These are phyloP conservation scores for Avena eriantha DNA, from an alignment of 176 grass and related monocot species.

Conservation along the genomic window DNA sequence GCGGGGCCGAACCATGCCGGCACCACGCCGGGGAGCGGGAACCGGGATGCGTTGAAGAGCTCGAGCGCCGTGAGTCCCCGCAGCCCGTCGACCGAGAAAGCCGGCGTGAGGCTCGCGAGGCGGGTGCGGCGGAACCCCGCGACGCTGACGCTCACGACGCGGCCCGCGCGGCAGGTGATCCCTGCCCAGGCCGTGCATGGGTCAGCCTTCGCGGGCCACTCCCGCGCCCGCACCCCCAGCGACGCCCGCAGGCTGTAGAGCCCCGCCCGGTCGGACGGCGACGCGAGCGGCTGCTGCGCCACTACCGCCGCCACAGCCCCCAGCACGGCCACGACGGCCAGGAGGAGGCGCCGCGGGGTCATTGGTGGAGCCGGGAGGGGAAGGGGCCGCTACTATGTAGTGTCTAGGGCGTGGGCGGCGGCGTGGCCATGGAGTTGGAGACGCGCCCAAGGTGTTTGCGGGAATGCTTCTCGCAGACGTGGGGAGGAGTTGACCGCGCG, in stretches of 20 bases:
- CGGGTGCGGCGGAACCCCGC: conserved; percentile 74
- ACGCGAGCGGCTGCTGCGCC: conserved; percentile 49
- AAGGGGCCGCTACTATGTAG: not conserved
- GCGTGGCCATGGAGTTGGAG: conserved; percentile 43
- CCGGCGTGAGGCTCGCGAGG: conserved; percentile 27
- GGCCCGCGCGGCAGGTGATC: conserved; percentile 63
- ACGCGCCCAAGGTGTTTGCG: conserved; percentile 17
- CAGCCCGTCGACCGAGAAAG: conserved; percentile 56
- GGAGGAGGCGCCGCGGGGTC: not conserved
- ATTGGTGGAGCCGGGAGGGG: not conserved
- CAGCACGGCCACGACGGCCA: not conserved
- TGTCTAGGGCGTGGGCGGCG: not conserved
- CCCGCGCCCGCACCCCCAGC: conserved; percentile 61
- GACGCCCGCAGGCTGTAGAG: conserved; percentile 74
- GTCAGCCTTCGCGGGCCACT: conserved; percentile 71
- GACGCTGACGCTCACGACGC: conserved; percentile 66
- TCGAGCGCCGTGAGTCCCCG: conserved; percentile 57
- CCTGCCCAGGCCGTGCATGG: conserved; percentile 69
- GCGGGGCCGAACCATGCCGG: conserved; percentile 63
- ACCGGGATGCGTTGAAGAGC: conserved; percentile 84
- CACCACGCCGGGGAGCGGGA: conserved; percentile 69
- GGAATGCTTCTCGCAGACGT: conserved; percentile 19
- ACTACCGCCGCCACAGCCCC: conserved; percentile 5
- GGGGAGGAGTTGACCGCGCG: conserved; percentile 52
- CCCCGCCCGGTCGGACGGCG: conserved; percentile 50